phyloP scores from a whole-genome alignment of 805 yeast genomes.

The Myxozyma kluyveri region DNA sequence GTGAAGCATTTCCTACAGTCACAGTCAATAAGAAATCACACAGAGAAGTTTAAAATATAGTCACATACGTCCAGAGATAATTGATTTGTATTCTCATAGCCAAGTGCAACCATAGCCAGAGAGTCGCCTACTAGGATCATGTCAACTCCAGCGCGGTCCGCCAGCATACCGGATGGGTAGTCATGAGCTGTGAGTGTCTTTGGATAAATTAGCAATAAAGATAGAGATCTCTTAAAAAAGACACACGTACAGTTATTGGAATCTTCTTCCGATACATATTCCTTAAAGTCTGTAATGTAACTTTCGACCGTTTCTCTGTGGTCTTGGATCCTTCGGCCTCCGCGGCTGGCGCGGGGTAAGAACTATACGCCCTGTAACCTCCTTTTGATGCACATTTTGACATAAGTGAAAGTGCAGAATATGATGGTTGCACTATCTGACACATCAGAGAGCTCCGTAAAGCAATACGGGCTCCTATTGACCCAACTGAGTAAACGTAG shows the following conservation, averaged over 20 bases:
- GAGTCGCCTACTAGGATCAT: conserved; percentile 86
- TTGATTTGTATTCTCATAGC: conserved; percentile 66
- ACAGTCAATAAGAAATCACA: not conserved
- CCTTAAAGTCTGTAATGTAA: conserved; percentile 45
- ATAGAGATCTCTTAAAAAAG: not conserved
- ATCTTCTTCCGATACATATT: conserved; percentile 37
- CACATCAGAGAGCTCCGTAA: too few relatives aligned
- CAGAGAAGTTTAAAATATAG: not conserved
- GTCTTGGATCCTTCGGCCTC: not conserved
- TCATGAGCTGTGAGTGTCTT: conserved; percentile 84
- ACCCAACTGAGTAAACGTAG: too few relatives aligned
- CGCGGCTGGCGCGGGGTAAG: conserved; percentile 8
- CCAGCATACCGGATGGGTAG: conserved; percentile 68
- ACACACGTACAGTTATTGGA: conserved; percentile 44
- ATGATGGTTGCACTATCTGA: too few relatives aligned
- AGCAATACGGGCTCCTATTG: too few relatives aligned
- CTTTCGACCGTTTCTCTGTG: conserved; percentile 35
- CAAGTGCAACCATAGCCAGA: conserved; percentile 85
- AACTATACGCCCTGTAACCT: conserved; percentile 15
- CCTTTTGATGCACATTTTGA: too few relatives aligned
- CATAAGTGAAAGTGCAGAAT: too few relatives aligned
- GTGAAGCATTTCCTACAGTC: conserved; percentile 56
- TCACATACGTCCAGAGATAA: conserved; percentile 58
- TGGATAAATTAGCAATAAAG: conserved; percentile 24
- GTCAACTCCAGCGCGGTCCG: conserved; percentile 65